Evolutionary conservation across 768 basidiomycete genomes (phyloP).

Genomic region (Cubamyces sp.): DNA sequence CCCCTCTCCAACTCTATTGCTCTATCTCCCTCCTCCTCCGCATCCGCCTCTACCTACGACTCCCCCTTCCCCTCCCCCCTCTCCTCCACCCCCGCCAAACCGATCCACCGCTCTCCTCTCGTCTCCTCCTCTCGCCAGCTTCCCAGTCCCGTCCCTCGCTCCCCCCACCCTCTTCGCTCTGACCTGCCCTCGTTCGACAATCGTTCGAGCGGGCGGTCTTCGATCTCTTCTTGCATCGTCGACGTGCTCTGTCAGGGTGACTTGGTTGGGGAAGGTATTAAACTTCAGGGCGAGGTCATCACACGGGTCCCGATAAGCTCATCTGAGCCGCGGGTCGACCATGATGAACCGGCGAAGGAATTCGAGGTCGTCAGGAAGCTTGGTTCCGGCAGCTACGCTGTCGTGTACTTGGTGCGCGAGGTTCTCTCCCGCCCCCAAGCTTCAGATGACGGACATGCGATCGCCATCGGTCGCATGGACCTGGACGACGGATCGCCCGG

Average conservation of each 20-base stretch:
- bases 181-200: constrained; percentile 23
- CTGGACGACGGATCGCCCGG: constrained; percentile 33
- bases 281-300: constrained; percentile 68
- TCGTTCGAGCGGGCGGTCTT: constrained; percentile 27
- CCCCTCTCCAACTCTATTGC: constrained; percentile 37
- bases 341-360: constrained; percentile 56
- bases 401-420: constrained; percentile 90
- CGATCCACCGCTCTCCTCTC: constrained; percentile 30
- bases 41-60: constrained; percentile 38
- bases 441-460: constrained; percentile 48
- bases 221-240: constrained; percentile 47
- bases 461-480: constrained; percentile 45
- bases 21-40: constrained; percentile 37
- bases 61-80: constrained; percentile 40
- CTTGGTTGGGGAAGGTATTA: constrained; percentile 67
- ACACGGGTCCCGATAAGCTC: constrained; percentile 56
- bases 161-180: constrained; percentile 29
- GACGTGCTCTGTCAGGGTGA: constrained; percentile 78
- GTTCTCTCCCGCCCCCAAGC: constrained; percentile 46
- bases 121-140: constrained; percentile 30
- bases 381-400: constrained; percentile 90
- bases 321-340: constrained; percentile 37
- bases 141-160: constrained; percentile 30
- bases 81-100: constrained; percentile 29
- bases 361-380: constrained; percentile 87